A percentile compares a stretch with the other conserved stretches of the same genome.
These are phyloP conservation scores for Miscanthus sacchariflorus DNA, from an alignment of 202 grass and related monocot genomes.

Conservation along the genomic window DNA sequence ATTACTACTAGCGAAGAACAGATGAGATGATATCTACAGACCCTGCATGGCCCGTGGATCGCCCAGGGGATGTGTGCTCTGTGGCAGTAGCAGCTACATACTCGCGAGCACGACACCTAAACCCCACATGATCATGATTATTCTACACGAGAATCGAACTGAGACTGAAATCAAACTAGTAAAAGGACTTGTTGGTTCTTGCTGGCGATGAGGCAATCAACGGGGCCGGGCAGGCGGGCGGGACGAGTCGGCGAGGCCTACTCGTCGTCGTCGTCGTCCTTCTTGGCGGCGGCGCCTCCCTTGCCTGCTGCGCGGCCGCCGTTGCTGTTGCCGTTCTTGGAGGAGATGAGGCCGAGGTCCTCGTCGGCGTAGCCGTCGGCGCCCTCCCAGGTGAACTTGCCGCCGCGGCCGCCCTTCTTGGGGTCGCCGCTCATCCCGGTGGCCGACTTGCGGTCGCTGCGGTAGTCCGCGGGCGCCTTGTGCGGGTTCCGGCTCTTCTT, in stretches of 20 bases:
- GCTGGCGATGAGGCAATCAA: slow-evolving; percentile 1
- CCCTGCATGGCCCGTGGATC: slow-evolving; percentile 25
- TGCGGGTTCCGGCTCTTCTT: slow-evolving; percentile 48
- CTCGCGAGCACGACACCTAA: slow-evolving; percentile 1
- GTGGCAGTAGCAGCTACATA: background rate
- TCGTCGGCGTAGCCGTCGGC: slow-evolving; percentile 54
- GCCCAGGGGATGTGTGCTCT: background rate
- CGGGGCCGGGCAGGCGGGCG: background rate
- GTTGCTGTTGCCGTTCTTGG: background rate
- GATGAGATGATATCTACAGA: slow-evolving; percentile 40
- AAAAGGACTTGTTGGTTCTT: background rate
- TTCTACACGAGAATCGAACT: slow-evolving; percentile 27
- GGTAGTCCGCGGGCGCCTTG: slow-evolving; percentile 40
- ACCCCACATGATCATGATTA: slow-evolving; percentile 17
- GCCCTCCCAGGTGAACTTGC: slow-evolving; percentile 97
- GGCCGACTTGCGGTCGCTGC: slow-evolving; percentile 82
- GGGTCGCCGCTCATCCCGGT: slow-evolving; percentile 81
- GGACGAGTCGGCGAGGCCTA: background rate
- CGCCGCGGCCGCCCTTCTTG: slow-evolving; percentile 94
- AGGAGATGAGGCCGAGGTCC: slow-evolving; percentile 48
- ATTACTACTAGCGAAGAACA: slow-evolving; percentile 6
- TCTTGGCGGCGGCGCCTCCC: background rate
- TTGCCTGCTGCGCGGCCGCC: background rate
- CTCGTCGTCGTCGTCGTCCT: background rate
- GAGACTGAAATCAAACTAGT: background rate